Evolutionary conservation across 2,329 filamentous ascomycete genomes (phyloP).

Genomic region (Alternaria sp.): DNA sequence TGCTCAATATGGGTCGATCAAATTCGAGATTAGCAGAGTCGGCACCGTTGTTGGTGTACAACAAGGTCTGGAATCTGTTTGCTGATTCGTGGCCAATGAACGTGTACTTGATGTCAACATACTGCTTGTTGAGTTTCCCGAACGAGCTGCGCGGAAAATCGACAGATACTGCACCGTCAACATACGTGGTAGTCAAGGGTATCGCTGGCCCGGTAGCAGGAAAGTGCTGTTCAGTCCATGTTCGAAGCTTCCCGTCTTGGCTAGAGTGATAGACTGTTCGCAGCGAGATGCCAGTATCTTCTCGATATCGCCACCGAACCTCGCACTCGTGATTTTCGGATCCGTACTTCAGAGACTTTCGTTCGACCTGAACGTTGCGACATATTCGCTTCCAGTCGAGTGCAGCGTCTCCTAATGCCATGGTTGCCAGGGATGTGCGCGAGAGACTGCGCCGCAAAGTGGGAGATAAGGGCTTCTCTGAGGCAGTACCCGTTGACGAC

Average conservation of each 20-base stretch:
- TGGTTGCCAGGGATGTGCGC: conserved; percentile 26
- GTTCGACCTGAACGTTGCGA: conserved; percentile 37
- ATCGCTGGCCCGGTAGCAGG: conserved; percentile 39
- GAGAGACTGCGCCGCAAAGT: conserved; percentile 25
- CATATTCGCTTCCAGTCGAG: conserved; percentile 39
- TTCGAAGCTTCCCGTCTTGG: conserved; percentile 20
- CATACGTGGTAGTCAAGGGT: conserved; percentile 36
- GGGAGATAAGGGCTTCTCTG: conserved; percentile 20
- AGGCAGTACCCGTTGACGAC: conserved; percentile 23
- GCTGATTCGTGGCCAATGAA: conserved; percentile 21
- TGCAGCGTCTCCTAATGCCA: conserved; percentile 34
- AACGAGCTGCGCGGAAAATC: conserved; percentile 39
- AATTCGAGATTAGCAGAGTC: conserved; percentile 35
- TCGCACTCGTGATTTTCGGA: conserved; percentile 29
- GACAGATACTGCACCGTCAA: conserved; percentile 36
- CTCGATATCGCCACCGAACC: conserved; percentile 35
- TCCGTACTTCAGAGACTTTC: conserved; percentile 16
- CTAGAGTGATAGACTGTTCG: conserved; percentile 31
- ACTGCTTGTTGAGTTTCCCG: conserved; percentile 34
- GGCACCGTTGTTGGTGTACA: conserved; percentile 42
- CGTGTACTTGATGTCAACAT: conserved; percentile 39
- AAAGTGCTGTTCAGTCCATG: conserved; percentile 39
- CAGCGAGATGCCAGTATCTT: conserved; percentile 35
- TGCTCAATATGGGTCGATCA: conserved; percentile 30
- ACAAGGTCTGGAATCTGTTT: conserved; percentile 35